Evolutionary conservation across 2,329 filamentous ascomycete genomes (phyloP).

Genomic region (Aspergillus ruber): DNA sequence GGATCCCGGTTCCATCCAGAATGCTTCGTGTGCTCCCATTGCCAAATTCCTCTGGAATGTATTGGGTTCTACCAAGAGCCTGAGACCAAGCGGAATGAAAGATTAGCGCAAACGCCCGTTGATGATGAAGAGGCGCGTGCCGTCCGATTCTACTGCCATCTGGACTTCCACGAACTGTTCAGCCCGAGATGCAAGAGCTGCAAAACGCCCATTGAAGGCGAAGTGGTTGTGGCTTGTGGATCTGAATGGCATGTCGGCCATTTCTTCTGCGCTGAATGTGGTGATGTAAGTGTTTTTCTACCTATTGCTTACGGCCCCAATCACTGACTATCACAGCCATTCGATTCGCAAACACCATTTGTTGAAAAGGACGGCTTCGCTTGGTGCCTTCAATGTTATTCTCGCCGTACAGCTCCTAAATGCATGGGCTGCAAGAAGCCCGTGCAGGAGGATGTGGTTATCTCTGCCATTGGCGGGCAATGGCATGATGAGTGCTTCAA

Average conservation of each 20-base stretch:
- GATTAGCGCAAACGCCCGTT: constrained; percentile 60
- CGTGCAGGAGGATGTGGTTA: constrained; percentile 83
- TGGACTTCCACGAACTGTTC: constrained; percentile 97
- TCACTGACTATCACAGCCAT: constrained; percentile 40
- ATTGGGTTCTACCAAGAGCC: constrained; percentile 96
- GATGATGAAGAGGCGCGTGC: constrained; percentile 57
- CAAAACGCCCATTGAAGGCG: constrained; percentile 91
- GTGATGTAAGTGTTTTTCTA: constrained; percentile 52
- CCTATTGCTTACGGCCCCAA: not conserved
- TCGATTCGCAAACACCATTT: constrained; percentile 63
- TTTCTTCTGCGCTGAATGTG: constrained; percentile 98
- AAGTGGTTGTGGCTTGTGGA: constrained; percentile 88
- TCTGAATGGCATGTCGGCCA: constrained; percentile 96
- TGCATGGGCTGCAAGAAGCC: constrained; percentile 78
- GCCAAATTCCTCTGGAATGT: constrained; percentile 81
- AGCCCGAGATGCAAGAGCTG: constrained; percentile 92
- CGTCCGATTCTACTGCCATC: constrained; percentile 87
- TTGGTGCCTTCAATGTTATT: constrained; percentile 92
- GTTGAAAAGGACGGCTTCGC: constrained; percentile 97
- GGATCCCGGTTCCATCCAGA: constrained; percentile 84
- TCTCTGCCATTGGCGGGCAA: constrained; percentile 80
- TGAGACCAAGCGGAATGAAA: constrained; percentile 60
- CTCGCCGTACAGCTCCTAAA: constrained; percentile 81
- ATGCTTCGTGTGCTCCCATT: constrained; percentile 86
- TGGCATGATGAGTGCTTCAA: constrained; percentile 93